Evolutionary conservation across 2,329 filamentous ascomycete species (phyloP), one percentile per base, ranked within the genome.

Genomic region (Ceratocystis diversiconidia): DNA sequence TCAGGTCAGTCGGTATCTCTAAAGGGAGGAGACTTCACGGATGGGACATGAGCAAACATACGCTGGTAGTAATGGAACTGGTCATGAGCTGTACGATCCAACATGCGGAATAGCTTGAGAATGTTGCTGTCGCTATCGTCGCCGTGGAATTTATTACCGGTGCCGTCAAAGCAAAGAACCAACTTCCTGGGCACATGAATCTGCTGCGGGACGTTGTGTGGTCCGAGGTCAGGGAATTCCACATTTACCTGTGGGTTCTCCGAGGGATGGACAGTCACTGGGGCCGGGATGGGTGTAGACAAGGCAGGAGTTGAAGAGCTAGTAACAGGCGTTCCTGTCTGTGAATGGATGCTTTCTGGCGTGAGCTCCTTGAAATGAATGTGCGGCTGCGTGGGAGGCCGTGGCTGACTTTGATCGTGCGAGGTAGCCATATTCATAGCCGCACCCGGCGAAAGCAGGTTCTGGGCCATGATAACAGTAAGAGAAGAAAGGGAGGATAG

Each of bases 81-180:
- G 65, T 84, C 80, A 25, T 77, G 76, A 0, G 83, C 81, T 5
- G 81, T 82, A 4, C 85, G 79, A 69, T 89, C 85, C 1, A 89
- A 75, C 79, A 87, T 87, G 46, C 85, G 80, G 69, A 86, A 88
- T 10, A 89, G 86, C 71, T 88, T 88, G 67, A 89, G 75, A 70
- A 89, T 85, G 64, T 85, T 85, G 72, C 81, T 84, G 69, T 85
- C 83, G 52, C 80, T 83, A 12, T 84, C 82, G 63, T 85, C 81
- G 8, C 83, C 83, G 55, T 81, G 79, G 67, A 85, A 85, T 68
- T 84, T 85, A 70, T 85, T 85, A 0, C 83, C 83, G 0, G 83
- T 85, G 4, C 83, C 83, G 63, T 85, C 83, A 64, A 86, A 85
- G 70, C 83, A 85, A 0, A 86, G 74, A 8, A 85, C 77, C 15